Evolutionary conservation across 768 basidiomycete species (phyloP), one percentile per base, ranked within the genome.

Genomic region (Gymnopilus junonius): DNA sequence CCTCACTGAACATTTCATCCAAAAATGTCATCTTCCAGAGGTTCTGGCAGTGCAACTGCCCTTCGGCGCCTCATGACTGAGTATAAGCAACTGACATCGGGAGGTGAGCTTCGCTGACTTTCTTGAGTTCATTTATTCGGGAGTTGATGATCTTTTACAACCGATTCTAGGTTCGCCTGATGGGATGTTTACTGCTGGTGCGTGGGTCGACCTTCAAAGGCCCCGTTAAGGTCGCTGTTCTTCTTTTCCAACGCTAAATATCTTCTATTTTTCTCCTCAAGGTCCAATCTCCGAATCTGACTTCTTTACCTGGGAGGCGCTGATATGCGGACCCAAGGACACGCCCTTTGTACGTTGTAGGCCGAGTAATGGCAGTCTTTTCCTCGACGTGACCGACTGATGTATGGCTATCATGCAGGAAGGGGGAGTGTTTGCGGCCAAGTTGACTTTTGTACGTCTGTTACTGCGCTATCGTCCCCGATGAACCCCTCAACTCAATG

Each of bases 221-320:
- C 48, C 8, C 48, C 48, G 48, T 51, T 29, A 8, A 15, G 14
- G 27, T 51, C 29, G 29, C 48, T 10, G 11, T 29, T 57, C 25
- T 29, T 23, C 35, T n/a, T 14, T 37, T 65, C 55, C 21, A 53
- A 25, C 20, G 17, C 31, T 58, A 25, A 34, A 20, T 56, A 54
- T 34, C 60, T 48, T n/a, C n/a, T n/a, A 39, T 40, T 40, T 34
- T 20, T 29, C 48, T 63, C 51, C 55, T 42, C 56, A 64, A 66
- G 95, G 95, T 1, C 95, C 95, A 39, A 82, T 96, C 67, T 89
- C 92, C 58, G 95, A 97, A 77, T 87, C 90, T 59, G 94, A 97
- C 76, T 94, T 98, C 81, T 94, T 97, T 76, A 91, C 89, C 60
- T 97, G 95, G 95, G 95, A 97, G 77, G 95, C 95, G 8, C 82